phyloP scores from a whole-genome alignment of 2,329 filamentous ascomycete genomes.

The Clonostachys sp. region DNA sequence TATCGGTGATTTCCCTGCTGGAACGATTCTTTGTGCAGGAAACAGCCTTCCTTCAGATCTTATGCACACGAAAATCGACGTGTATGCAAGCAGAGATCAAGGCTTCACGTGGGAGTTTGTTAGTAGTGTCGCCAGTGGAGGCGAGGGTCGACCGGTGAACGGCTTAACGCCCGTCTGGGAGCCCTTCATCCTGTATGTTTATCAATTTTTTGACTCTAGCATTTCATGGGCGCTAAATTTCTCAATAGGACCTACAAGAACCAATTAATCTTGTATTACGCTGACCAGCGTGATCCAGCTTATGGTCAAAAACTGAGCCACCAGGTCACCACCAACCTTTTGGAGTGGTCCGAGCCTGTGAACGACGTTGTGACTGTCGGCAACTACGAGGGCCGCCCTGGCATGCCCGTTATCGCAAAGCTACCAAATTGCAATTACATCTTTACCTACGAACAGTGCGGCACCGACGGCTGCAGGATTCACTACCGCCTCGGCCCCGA shows the following conservation, averaged over 20 bases:
- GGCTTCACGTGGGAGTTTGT: slow-evolving; percentile 63
- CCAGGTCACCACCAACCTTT: slow-evolving; percentile 52
- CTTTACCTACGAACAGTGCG: slow-evolving; percentile 59
- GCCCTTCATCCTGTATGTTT: not conserved
- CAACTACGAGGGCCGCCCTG: slow-evolving; percentile 56
- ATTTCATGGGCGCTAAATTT: too few relatives aligned
- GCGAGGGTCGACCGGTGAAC: slow-evolving; percentile 54
- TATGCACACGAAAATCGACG: slow-evolving; percentile 59
- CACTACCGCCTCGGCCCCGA: slow-evolving; percentile 36
- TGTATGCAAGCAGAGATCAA: slow-evolving; percentile 60
- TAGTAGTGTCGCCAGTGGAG: slow-evolving; percentile 57
- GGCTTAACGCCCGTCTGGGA: slow-evolving; percentile 37
- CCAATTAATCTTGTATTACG: slow-evolving; percentile 61
- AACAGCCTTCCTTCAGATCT: slow-evolving; percentile 52
- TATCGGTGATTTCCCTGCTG: slow-evolving; percentile 46
- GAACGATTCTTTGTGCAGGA: slow-evolving; percentile 58
- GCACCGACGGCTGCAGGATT: slow-evolving; percentile 32
- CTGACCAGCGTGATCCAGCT: slow-evolving; percentile 58
- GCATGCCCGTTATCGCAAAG: slow-evolving; percentile 57
- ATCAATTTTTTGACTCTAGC: too few relatives aligned
- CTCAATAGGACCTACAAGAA: slow-evolving; percentile 35
- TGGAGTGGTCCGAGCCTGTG: slow-evolving; percentile 53
- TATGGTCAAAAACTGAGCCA: slow-evolving; percentile 67
- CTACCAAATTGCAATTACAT: slow-evolving; percentile 39
- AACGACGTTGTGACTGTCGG: slow-evolving; percentile 51